phyloP scores from a whole-genome alignment of 2,329 filamentous ascomycete genomes.

The Xylariaceae sp. region DNA sequence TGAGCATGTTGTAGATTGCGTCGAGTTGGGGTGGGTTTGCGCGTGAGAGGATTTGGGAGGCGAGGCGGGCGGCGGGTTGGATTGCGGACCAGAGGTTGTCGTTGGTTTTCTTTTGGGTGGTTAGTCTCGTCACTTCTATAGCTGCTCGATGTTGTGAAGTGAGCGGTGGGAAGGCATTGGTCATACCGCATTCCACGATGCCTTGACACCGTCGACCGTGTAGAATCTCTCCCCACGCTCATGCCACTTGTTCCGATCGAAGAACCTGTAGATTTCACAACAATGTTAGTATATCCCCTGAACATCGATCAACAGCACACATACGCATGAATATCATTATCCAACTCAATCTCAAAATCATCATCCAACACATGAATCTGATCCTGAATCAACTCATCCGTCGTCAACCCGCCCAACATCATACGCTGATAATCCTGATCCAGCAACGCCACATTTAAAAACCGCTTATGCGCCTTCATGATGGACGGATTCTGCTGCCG shows the following conservation, averaged over 20 bases:
- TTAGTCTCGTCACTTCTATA: too few relatives aligned
- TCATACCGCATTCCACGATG: conserved; percentile 27
- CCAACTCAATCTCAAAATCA: conserved; percentile 12
- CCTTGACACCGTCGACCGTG: conserved; percentile 21
- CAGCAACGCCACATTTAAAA: conserved; percentile 18
- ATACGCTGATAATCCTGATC: conserved; percentile 30
- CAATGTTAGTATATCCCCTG: not conserved
- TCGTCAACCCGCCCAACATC: conserved; percentile 25
- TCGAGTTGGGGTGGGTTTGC: conserved; percentile 9
- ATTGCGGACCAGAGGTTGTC: conserved; percentile 26
- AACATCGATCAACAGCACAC: not conserved
- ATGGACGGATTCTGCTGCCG: not conserved
- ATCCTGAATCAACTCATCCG: conserved; percentile 26
- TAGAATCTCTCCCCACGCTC: conserved; percentile 21
- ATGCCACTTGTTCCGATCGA: conserved; percentile 18
- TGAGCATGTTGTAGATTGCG: conserved; percentile 24
- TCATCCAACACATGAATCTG: conserved; percentile 21
- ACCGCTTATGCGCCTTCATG: conserved; percentile 14
- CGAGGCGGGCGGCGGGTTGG: conserved; percentile 27
- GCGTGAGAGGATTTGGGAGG: conserved; percentile 16
- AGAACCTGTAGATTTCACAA: conserved; percentile 15
- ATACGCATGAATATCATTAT: conserved; percentile 23
- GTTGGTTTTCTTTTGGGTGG: conserved; percentile 20
- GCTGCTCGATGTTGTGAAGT: too few relatives aligned
- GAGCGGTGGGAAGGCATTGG: too few relatives aligned